Evolutionary conservation across 805 yeast genomes (phyloP), one percentile per base, ranked within the genome.

Genomic region (Priceomyces medius): DNA sequence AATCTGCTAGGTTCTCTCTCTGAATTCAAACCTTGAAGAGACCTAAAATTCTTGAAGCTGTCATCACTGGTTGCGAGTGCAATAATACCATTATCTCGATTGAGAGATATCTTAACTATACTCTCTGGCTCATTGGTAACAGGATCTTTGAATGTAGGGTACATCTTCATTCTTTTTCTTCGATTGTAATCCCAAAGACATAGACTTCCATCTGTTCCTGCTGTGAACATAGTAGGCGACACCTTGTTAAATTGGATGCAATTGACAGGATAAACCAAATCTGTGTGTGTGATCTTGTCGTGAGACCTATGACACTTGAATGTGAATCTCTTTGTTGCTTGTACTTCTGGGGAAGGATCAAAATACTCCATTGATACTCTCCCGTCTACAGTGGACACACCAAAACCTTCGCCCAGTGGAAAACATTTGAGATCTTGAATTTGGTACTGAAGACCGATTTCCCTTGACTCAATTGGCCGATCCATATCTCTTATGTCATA

Each of bases 311-410:
- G 97, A 46, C 95, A 83, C 53, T 88, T 80, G 69, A 88, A 88
- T 0, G 96, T 91, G 58, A 82, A 89, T 41, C 79, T 76, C 42
- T 68, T 63, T 1, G 59, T 49, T 38, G 64, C 74, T 43, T 64
- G 71, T 3, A 55, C 54, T 33, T 63, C 63, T 2, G 72, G 68
- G 3, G 72, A 59, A 3, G 78, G 74, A 41, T 80, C 78, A 40
- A 82, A 77, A 51, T 72, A 81, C 46, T 87, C 91, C 20, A 88
- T 76, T 0, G 89, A 81, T 1, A 85, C 88, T 20, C 95, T 67
- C 0, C 96, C 96, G 52, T 87, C 95, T n/a, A 88, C 71, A 1
- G 91, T 81, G 20, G 88, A 70, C 23, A 81, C 73, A 0, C 83
- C 88, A 56, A 76, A 83, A 6, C 83, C 93, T 48, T 64, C 57